Evolutionary conservation across 2,329 filamentous ascomycete species (phyloP).

Genomic region (Aspergillus sp.): DNA sequence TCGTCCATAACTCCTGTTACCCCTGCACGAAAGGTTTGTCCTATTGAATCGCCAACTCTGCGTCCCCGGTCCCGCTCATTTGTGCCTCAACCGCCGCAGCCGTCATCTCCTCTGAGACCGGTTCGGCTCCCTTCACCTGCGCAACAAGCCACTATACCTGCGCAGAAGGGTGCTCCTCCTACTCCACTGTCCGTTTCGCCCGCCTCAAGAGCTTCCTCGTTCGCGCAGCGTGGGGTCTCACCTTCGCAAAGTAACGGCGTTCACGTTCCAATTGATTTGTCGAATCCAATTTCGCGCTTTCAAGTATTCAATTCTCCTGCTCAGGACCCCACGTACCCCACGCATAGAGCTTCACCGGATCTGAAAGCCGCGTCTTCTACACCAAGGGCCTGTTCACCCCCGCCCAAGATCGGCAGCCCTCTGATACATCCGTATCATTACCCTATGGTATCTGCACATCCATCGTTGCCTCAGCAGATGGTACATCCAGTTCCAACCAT

Average conservation of each 20-base stretch:
- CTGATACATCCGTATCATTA: slow-evolving; percentile 31
- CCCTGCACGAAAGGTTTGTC: too few relatives aligned
- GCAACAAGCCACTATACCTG: slow-evolving; percentile 5
- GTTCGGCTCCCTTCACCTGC: slow-evolving; percentile 2
- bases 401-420: slow-evolving; percentile 29
- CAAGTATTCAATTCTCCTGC: slow-evolving; percentile 9
- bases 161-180: slow-evolving; percentile 7
- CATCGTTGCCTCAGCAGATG: slow-evolving; percentile 10
- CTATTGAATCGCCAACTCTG: too few relatives aligned
- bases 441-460: slow-evolving; percentile 26
- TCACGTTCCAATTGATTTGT: not conserved
- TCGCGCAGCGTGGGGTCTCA: slow-evolving; percentile 8
- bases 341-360: not conserved
- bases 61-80: too few relatives aligned
- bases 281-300: slow-evolving; percentile 2
- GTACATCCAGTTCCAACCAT: slow-evolving; percentile 19
- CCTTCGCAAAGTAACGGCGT: slow-evolving; percentile 3
- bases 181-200: slow-evolving; percentile 9
- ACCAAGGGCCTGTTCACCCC: slow-evolving; percentile 19
- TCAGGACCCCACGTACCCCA: slow-evolving; percentile 5
- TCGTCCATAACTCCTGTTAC: too few relatives aligned
- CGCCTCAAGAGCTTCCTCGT: slow-evolving; percentile 8
- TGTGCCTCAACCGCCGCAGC: not conserved
- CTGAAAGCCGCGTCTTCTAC: slow-evolving; percentile 9
- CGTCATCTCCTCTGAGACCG: not conserved